Evolutionary conservation across 2,329 filamentous ascomycete species (phyloP).

Genomic region (Colletotrichum sojae): DNA sequence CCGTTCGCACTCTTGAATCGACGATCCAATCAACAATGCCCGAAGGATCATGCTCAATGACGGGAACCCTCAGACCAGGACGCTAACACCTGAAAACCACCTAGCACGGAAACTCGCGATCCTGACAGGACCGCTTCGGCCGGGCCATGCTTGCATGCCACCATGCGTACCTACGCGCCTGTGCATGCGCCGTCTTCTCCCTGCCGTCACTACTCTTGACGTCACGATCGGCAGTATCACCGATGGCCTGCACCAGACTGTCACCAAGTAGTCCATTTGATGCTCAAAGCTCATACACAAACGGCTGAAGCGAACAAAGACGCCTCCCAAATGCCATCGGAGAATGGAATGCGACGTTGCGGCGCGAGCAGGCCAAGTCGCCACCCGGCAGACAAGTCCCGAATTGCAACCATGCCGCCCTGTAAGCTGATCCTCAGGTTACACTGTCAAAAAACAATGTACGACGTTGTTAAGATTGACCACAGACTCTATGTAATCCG

Average conservation of each 20-base stretch:
- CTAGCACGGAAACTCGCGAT: neutral
- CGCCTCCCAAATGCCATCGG: neutral
- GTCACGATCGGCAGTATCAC: constrained; percentile 18
- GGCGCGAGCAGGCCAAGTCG: constrained; percentile 11
- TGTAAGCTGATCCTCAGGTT: neutral
- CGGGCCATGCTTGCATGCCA: neutral
- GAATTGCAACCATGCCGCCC: neutral
- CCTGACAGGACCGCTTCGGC: constrained; percentile 4
- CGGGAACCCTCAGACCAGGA: neutral
- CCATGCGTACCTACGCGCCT: too few species aligned
- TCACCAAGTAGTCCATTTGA: neutral
- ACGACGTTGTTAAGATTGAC: neutral
- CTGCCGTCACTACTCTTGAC: constrained; percentile 14
- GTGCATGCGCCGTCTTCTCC: neutral
- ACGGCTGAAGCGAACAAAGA: neutral
- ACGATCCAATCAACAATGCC: constrained; percentile 1
- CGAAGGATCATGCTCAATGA: constrained; percentile 11
- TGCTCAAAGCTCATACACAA: too few species aligned
- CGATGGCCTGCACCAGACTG: neutral
- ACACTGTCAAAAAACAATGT: neutral
- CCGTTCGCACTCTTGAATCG: constrained; percentile 22
- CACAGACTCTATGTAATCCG: neutral
- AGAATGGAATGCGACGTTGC: constrained; percentile 10
- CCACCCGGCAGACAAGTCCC: neutral
- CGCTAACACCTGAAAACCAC: neutral